phyloP scores from a whole-genome alignment of 139 green algal species.

The Monoraphidium neglectum region DNA sequence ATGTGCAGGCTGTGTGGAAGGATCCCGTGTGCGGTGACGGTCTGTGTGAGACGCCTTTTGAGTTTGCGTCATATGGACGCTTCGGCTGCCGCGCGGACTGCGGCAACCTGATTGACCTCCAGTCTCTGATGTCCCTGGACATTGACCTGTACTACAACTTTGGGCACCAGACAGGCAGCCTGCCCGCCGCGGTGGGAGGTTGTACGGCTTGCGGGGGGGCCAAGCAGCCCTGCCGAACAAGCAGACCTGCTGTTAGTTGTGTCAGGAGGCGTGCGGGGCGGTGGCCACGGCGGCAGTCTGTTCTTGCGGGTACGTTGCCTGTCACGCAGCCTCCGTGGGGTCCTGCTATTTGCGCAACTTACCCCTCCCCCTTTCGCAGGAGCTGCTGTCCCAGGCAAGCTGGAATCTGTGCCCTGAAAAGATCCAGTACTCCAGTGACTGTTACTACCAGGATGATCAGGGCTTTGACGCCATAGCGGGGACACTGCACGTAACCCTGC shows the following conservation, averaged over 20 bases:
- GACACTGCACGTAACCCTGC: slow-evolving; percentile 38
- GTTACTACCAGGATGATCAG: slow-evolving; percentile 73
- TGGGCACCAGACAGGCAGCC: slow-evolving; percentile 62
- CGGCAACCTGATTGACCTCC: slow-evolving; percentile 70
- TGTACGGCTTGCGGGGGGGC: not conserved
- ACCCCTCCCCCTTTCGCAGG: no score
- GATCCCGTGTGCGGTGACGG: slow-evolving; percentile 86
- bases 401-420: slow-evolving; percentile 79
- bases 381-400: slow-evolving; percentile 72
- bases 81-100: slow-evolving; percentile 89
- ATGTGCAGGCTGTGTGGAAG: slow-evolving; percentile 71
- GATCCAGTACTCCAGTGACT: slow-evolving; percentile 58
- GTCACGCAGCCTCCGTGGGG: no score
- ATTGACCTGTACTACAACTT: slow-evolving; percentile 75
- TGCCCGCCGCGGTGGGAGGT: slow-evolving; percentile 48
- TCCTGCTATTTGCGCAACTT: no score
- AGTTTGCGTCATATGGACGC: slow-evolving; percentile 79
- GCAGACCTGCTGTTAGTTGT: not conserved
- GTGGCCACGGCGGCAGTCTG: no score
- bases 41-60: slow-evolving; percentile 77
- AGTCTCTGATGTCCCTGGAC: slow-evolving; percentile 70
- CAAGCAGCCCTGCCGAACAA: not conserved
- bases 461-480: slow-evolving; percentile 58
- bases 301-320: no score
- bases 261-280: not conserved